Conservation (phyloP, 2,329 filamentous ascomycete genomes). For the Aspergillus novofumigatus region DNA sequence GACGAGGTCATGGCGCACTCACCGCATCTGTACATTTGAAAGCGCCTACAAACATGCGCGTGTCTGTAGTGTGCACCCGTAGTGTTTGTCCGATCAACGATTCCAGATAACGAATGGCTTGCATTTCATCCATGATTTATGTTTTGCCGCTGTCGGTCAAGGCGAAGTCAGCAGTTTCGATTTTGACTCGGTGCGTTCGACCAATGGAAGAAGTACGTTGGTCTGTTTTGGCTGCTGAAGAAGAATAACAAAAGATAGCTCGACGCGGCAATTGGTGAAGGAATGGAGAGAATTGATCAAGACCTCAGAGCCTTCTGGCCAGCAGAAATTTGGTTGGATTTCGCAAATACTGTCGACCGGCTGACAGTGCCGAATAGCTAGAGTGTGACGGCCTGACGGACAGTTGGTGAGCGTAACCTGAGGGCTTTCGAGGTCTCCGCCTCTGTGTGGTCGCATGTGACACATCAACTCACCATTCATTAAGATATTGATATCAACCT, state of each 20-base stretch:
- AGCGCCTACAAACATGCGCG: conserved; percentile 80
- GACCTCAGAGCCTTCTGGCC: no score
- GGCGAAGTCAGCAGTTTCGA: not conserved
- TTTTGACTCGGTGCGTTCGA: conserved; percentile 4
- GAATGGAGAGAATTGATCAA: not conserved
- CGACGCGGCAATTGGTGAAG: not conserved
- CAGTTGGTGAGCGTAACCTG: not conserved
- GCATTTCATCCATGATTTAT: conserved; percentile 30
- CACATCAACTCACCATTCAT: not conserved
- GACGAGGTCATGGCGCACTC: conserved; percentile 29
- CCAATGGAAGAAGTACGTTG: not conserved
- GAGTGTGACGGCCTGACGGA: no score
- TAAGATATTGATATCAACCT: not conserved
- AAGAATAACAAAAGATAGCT: not conserved
- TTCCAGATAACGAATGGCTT: conserved; percentile 38
- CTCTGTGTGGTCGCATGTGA: not conserved
- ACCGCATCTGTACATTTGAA: conserved; percentile 96
- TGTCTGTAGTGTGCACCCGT: conserved; percentile 74
- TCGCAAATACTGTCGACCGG: not conserved
- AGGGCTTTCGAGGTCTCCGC: not conserved
- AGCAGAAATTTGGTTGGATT: not conserved
- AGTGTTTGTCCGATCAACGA: conserved; percentile 74
- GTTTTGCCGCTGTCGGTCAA: conserved; percentile 6
- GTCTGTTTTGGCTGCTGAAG: not conserved
- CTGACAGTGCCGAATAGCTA: not conserved